These are phyloP conservation scores for Nitzschia inconspicua DNA, from an alignment of 108 stramenopile genomes.

Conservation along the genomic window DNA sequence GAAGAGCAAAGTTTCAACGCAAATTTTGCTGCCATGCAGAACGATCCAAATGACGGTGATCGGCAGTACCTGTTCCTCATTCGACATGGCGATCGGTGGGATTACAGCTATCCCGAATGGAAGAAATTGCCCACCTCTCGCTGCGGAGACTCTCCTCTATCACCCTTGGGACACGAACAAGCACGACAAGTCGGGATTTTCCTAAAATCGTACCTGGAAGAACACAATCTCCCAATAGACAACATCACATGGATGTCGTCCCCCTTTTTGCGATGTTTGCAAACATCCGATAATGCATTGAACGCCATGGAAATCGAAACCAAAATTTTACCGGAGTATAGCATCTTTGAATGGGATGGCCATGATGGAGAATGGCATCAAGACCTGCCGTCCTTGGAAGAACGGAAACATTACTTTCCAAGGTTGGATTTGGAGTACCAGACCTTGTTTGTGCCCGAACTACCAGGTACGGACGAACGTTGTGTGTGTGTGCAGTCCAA, in stretches of 20 bases:
- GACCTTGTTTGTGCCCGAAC: slow-evolving; percentile 40
- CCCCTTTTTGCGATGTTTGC: slow-evolving; percentile 57
- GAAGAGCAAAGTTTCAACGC: too few relatives aligned
- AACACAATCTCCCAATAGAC: slow-evolving; percentile 20
- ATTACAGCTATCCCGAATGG: slow-evolving; percentile 62
- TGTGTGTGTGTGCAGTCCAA: not conserved
- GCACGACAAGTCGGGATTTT: slow-evolving; percentile 64
- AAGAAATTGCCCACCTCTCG: slow-evolving; percentile 26
- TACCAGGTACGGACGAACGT: slow-evolving; percentile 30
- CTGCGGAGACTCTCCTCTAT: slow-evolving; percentile 62
- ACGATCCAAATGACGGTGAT: slow-evolving; percentile 1
- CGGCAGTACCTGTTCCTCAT: slow-evolving; percentile 52
- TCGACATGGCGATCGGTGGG: slow-evolving; percentile 85
- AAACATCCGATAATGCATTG: slow-evolving; percentile 45
- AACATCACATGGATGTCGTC: slow-evolving; percentile 50
- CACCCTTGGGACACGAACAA: slow-evolving; percentile 66
- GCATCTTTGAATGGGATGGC: slow-evolving; percentile 60
- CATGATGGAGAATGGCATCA: slow-evolving; percentile 47
- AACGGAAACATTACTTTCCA: slow-evolving; percentile 61
- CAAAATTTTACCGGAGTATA: slow-evolving; percentile 47
- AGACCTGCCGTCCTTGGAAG: slow-evolving; percentile 38
- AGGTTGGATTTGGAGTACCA: slow-evolving; percentile 38
- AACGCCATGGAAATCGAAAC: slow-evolving; percentile 27
- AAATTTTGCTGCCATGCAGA: not conserved
- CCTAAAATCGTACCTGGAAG: slow-evolving; percentile 31